A percentile compares a stretch with the other conserved stretches of the same genome.
phyloP scores from a whole-genome alignment of 345 rosid genomes.

The Salix arbutifolia region DNA sequence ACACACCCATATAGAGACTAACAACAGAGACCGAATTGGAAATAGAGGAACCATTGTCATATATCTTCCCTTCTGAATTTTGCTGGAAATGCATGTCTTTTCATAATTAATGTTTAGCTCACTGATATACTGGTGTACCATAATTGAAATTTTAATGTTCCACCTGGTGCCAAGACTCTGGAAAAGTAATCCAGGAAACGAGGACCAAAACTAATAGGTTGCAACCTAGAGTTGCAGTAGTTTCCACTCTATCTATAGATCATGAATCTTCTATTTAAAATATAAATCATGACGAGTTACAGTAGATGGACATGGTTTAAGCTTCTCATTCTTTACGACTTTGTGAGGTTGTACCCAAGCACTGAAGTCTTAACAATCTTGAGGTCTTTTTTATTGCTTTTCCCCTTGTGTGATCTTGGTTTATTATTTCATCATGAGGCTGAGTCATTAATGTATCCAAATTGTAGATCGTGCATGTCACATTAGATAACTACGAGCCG shows the following conservation, averaged over 20 bases:
- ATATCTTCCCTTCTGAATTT: neutral
- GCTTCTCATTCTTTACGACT: neutral
- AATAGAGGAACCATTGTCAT: neutral
- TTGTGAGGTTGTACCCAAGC: neutral
- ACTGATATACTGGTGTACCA: neutral
- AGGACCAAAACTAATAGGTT: neutral
- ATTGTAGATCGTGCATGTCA: slow-evolving; percentile 66
- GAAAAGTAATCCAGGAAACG: neutral
- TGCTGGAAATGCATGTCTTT: neutral
- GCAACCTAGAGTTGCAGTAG: neutral
- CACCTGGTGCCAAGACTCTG: neutral
- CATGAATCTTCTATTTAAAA: neutral
- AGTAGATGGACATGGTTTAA: neutral
- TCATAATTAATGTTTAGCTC: neutral
- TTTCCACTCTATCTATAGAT: neutral
- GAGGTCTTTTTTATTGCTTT: neutral
- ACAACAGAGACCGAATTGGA: neutral
- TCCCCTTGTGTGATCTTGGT: neutral
- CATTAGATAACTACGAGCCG: slow-evolving; percentile 75
- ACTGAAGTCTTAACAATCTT: neutral
- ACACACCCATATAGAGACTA: no score
- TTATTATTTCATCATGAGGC: neutral
- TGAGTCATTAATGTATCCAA: slow-evolving; percentile 2
- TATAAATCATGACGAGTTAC: neutral
- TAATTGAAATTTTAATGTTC: neutral